These are phyloP conservation scores for Saccharomycopsis malanga DNA, from an alignment of 805 yeast species.

Conservation along the genomic window DNA sequence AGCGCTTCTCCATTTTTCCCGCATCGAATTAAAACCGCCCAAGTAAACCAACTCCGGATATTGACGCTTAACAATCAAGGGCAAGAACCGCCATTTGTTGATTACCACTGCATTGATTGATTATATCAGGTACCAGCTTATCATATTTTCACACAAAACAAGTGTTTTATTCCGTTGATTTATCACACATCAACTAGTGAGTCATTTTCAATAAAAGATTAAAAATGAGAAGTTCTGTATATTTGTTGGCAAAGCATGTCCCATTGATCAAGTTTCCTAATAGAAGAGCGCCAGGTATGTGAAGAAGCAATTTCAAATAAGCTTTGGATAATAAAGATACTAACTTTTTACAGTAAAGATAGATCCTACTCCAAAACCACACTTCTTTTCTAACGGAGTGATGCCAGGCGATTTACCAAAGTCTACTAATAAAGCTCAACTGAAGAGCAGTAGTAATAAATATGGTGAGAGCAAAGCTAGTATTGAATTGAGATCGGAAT, in stretches of 20 bases:
- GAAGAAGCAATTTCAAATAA: neutral
- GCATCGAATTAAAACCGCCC: no score
- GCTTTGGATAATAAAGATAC: no score
- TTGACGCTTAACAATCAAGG: no score
- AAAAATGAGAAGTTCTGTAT: conserved; percentile 31
- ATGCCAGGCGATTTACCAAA: conserved; percentile 29
- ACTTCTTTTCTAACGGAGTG: conserved; percentile 38
- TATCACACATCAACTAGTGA: no score
- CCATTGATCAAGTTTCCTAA: conserved; percentile 69
- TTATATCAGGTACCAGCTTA: no score
- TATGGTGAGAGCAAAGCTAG: neutral
- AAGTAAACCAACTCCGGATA: no score
- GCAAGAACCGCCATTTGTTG: no score
- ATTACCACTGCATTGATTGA: no score
- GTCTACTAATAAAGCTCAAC: neutral
- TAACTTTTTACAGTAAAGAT: conserved; percentile 7
- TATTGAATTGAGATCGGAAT: conserved; percentile 36
- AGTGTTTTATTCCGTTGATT: no score
- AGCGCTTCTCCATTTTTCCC: no score
- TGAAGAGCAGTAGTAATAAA: neutral
- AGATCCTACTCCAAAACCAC: conserved; percentile 29
- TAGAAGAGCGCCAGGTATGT: conserved; percentile 19
- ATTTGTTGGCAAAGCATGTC: conserved; percentile 28
- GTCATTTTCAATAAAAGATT: no score
- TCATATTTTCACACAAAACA: no score